Percentiles rank a stretch among this genome's conserved stretches.
These are phyloP conservation scores for Tylopilus plumbeoviolaceoides DNA, from an alignment of 768 basidiomycete genomes.

Conservation along the genomic window DNA sequence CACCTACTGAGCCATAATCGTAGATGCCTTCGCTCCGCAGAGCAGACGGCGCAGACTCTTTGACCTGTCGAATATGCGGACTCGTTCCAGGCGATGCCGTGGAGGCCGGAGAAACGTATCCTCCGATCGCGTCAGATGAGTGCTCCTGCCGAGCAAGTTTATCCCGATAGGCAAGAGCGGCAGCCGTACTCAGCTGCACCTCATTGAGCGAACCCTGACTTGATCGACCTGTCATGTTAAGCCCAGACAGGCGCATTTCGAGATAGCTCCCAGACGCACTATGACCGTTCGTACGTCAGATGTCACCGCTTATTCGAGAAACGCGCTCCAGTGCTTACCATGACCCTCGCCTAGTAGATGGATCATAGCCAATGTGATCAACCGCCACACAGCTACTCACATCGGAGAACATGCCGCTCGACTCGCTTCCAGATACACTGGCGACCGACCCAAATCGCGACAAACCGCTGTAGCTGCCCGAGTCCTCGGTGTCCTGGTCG, in stretches of 20 bases:
- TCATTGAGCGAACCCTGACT: constrained; percentile 32
- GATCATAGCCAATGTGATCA: constrained; percentile 29
- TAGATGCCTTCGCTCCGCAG: constrained; percentile 26
- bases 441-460: constrained; percentile 61
- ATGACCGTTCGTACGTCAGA: constrained; percentile 20
- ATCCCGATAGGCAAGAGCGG: constrained; percentile 22
- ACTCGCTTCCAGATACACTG: constrained; percentile 57
- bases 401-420: constrained; percentile 50
- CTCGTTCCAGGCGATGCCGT: constrained; percentile 40
- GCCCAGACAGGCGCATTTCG: constrained; percentile 28
- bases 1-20: constrained; percentile 24
- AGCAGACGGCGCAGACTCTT: constrained; percentile 18
- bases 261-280: constrained; percentile 30
- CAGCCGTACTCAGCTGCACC: constrained; percentile 20
- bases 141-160: constrained; percentile 25
- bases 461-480: constrained; percentile 41
- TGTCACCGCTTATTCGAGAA: constrained; percentile 15
- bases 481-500: constrained; percentile 53
- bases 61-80: constrained; percentile 27
- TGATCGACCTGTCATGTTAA: constrained; percentile 30
- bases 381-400: constrained; percentile 34
- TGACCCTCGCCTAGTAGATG: constrained; percentile 33
- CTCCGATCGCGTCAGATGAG: constrained; percentile 19
- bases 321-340: constrained; percentile 19
- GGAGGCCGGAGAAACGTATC: constrained; percentile 43